These are phyloP conservation scores for Aspergillus puulaauensis DNA, from an alignment of 2,329 filamentous ascomycete species.

Conservation along the genomic window DNA sequence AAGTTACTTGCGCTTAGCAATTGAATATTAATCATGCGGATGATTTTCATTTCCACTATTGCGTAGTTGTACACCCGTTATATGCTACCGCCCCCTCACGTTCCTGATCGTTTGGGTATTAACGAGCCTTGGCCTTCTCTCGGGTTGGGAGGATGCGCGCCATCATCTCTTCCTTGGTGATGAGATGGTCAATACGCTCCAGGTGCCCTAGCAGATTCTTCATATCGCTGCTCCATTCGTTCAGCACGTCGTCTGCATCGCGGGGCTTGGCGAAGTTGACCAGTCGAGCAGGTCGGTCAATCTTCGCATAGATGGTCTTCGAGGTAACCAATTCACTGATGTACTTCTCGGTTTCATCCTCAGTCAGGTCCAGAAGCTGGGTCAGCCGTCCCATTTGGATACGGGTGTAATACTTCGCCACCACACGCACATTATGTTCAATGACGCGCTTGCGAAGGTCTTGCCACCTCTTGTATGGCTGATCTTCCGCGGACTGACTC, in stretches of 20 bases:
- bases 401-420: constrained; percentile 98
- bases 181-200: constrained; percentile 93
- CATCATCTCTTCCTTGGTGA: constrained; percentile 99
- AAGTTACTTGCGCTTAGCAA: not conserved
- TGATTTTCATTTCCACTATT: constrained; percentile 25
- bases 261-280: constrained; percentile 94
- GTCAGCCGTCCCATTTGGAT: constrained; percentile 91
- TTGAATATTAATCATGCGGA: not conserved
- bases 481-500: constrained; percentile 68
- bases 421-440: constrained; percentile 96
- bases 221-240: constrained; percentile 99
- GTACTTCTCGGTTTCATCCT: constrained; percentile 98
- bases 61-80: constrained; percentile 32
- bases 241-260: constrained; percentile 92
- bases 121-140: constrained; percentile 41
- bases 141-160: constrained; percentile 77
- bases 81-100: constrained; percentile 11
- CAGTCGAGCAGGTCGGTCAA: constrained; percentile 86
- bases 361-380: constrained; percentile 83
- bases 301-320: constrained; percentile 97
- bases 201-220: constrained; percentile 82
- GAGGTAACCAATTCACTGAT: constrained; percentile 95
- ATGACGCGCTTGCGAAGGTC: constrained; percentile 97
- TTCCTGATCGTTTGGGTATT: constrained; percentile 11
- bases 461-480: constrained; percentile 84